phyloP scores from a whole-genome alignment of 2,329 filamentous ascomycete genomes.

The Leptodontidium sp. region DNA sequence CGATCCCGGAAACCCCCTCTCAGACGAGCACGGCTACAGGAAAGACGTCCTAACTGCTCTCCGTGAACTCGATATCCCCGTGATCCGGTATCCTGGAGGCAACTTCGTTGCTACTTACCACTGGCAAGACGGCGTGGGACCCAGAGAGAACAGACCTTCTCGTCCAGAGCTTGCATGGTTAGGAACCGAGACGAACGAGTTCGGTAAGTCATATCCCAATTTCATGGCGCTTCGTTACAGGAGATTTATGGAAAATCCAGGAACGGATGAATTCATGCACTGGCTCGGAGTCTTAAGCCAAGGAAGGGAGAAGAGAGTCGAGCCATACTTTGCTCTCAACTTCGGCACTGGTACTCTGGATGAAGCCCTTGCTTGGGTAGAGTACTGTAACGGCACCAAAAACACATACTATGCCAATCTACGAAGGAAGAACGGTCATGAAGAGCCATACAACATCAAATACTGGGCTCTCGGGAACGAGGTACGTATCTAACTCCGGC shows the following conservation, averaged over 20 bases:
- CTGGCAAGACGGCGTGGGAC: slow-evolving; percentile 84
- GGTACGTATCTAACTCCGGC: slow-evolving; percentile 43
- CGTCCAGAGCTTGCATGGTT: slow-evolving; percentile 80
- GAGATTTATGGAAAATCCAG: slow-evolving; percentile 49
- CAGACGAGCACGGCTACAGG: slow-evolving; percentile 78
- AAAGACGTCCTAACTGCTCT: slow-evolving; percentile 80
- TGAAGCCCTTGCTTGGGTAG: slow-evolving; percentile 76
- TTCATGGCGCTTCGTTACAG: neutral
- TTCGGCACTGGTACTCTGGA: slow-evolving; percentile 75
- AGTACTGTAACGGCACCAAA: slow-evolving; percentile 83
- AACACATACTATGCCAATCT: slow-evolving; percentile 86
- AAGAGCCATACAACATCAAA: slow-evolving; percentile 82
- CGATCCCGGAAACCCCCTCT: slow-evolving; percentile 77
- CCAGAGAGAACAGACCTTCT: slow-evolving; percentile 70
- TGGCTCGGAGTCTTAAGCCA: slow-evolving; percentile 77
- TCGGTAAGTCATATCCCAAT: slow-evolving; percentile 58
- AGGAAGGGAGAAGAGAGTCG: slow-evolving; percentile 66
- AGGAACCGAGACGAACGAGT: slow-evolving; percentile 78
- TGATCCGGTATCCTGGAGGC: slow-evolving; percentile 82
- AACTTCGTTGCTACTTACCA: slow-evolving; percentile 89
- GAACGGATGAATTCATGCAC: slow-evolving; percentile 83
- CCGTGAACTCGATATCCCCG: slow-evolving; percentile 76
- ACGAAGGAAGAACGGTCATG: slow-evolving; percentile 75
- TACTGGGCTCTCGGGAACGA: slow-evolving; percentile 89
- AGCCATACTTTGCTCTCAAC: slow-evolving; percentile 83